Conservation (phyloP, 257 asterid species). For the Verbascum thapsus region DNA sequence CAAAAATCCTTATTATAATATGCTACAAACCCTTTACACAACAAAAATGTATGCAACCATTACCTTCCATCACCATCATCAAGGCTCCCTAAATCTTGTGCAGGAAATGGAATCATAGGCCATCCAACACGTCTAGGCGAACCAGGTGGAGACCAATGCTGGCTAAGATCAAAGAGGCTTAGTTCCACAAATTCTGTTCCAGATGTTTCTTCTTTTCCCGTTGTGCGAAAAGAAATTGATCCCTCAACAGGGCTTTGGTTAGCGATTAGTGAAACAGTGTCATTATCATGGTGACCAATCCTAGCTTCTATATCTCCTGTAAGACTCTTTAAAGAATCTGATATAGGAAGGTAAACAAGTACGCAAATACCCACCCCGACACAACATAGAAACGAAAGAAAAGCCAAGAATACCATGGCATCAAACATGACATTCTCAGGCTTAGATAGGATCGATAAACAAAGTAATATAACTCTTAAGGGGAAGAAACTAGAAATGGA, state of each 20-base stretch:
- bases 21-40: slow-evolving; percentile 20
- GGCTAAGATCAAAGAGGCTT: slow-evolving; percentile 58
- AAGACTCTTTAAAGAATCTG: slow-evolving; percentile 66
- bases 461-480: slow-evolving; percentile 65
- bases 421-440: slow-evolving; percentile 55
- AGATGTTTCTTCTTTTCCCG: slow-evolving; percentile 42
- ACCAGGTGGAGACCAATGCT: slow-evolving; percentile 51
- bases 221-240: slow-evolving; percentile 56
- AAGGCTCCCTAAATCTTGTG: slow-evolving; percentile 30
- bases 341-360: slow-evolving; percentile 77
- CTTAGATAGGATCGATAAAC: slow-evolving; percentile 59
- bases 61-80: slow-evolving; percentile 8
- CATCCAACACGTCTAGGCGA: slow-evolving; percentile 59
- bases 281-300: slow-evolving; percentile 44
- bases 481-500: slow-evolving; percentile 60
- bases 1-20: slow-evolving; percentile 48
- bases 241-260: slow-evolving; percentile 43
- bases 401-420: slow-evolving; percentile 67
- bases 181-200: slow-evolving; percentile 64
- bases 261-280: slow-evolving; percentile 52
- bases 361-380: slow-evolving; percentile 62
- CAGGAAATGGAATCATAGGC: slow-evolving; percentile 51
- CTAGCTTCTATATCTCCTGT: slow-evolving; percentile 59
- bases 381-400: slow-evolving; percentile 73
- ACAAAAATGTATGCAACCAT: slow-evolving; percentile 51